Conservation (phyloP, 495 filamentous ascomycete species). For the Talaromyces wortmannii region DNA sequence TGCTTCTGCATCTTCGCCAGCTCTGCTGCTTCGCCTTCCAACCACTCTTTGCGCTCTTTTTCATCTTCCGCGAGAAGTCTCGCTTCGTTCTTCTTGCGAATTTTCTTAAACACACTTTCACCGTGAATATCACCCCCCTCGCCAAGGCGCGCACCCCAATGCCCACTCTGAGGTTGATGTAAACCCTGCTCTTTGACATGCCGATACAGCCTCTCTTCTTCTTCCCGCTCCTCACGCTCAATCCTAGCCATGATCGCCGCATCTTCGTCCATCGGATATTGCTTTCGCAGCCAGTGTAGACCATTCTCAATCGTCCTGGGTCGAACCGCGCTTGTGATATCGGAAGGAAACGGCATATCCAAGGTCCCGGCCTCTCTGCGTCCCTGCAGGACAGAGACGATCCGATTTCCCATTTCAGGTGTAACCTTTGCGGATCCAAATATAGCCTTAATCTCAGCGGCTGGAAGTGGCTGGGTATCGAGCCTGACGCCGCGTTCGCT, state of each 20-base stretch:
- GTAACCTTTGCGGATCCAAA: conserved; percentile 51
- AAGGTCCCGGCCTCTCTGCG: conserved; percentile 71
- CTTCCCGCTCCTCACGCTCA: conserved; percentile 46
- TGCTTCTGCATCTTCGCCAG: conserved; percentile 30
- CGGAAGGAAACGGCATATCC: conserved; percentile 40
- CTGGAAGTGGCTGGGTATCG: conserved; percentile 28
- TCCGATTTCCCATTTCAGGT: conserved; percentile 49
- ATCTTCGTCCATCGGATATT: conserved; percentile 71
- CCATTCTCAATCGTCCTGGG: conserved; percentile 36
- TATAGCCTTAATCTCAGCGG: conserved; percentile 50
- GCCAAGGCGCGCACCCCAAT: conserved; percentile 33
- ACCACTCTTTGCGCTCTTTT: conserved; percentile 35
- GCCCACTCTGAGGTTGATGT: conserved; percentile 29
- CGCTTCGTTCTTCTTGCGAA: conserved; percentile 39
- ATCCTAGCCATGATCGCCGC: conserved; percentile 53
- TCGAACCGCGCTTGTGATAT: conserved; percentile 33
- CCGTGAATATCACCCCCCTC: conserved; percentile 32
- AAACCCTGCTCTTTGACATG: conserved; percentile 32
- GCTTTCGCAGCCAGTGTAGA: conserved; percentile 60
- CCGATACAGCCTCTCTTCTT: conserved; percentile 33
- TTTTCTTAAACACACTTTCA: conserved; percentile 41
- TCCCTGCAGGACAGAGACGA: conserved; percentile 64
- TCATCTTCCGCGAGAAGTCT: conserved; percentile 40
- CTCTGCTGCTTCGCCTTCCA: conserved; percentile 33
- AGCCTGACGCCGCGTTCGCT: conserved; percentile 5